Evolutionary conservation across 306 rosid species (phyloP).

Genomic region (Abrus pulchellus): DNA sequence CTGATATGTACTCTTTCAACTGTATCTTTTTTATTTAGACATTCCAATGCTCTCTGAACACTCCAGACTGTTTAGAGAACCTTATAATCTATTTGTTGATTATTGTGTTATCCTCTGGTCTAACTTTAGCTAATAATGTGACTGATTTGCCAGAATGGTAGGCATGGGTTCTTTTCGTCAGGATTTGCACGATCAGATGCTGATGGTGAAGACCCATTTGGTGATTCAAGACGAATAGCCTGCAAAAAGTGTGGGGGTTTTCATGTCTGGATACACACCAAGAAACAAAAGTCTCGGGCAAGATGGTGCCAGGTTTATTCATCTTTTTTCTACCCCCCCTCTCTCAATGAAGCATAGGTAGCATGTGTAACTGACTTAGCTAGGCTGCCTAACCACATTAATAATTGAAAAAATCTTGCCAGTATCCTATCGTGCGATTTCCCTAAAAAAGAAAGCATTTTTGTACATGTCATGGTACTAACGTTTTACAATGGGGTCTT

Average conservation of each 20-base stretch:
- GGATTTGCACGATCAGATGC: conserved; percentile 71
- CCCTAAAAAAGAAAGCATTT: conserved; percentile 21
- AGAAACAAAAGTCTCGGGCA: conserved; percentile 84
- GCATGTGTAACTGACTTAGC: conserved; percentile 40
- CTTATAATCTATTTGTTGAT: conserved; percentile 19
- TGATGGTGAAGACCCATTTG: conserved; percentile 77
- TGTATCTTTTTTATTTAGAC: not conserved
- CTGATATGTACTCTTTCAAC: not conserved
- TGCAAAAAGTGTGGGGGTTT: conserved; percentile 88
- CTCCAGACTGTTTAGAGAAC: not conserved
- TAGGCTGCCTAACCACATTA: not conserved
- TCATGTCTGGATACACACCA: conserved; percentile 88
- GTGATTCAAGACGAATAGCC: conserved; percentile 81
- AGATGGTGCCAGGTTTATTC: conserved; percentile 98
- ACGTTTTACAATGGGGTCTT: conserved; percentile 43
- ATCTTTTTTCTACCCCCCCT: conserved; percentile 19
- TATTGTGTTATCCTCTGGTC: conserved; percentile 28
- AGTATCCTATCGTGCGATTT: conserved; percentile 34
- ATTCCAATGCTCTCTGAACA: conserved; percentile 7
- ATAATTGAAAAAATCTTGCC: conserved; percentile 31
- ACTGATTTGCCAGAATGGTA: conserved; percentile 73
- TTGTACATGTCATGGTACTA: conserved; percentile 31
- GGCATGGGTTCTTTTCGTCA: conserved; percentile 73
- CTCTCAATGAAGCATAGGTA: conserved; percentile 22
- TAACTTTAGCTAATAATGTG: conserved; percentile 55